phyloP scores from a whole-genome alignment of 495 filamentous ascomycete species.

The Daldinia vernicosa region DNA sequence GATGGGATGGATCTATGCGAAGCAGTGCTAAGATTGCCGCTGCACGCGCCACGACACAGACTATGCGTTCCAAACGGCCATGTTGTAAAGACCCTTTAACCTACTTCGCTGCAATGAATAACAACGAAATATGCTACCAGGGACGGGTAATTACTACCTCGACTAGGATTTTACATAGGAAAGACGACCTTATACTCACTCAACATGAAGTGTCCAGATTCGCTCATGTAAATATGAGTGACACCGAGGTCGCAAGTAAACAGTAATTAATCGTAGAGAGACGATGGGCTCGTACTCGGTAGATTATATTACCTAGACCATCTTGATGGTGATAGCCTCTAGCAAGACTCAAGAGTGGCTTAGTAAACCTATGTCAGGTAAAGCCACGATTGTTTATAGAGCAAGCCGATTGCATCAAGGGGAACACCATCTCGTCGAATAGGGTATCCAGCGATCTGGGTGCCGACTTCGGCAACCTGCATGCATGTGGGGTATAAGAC shows the following conservation, averaged over 20 bases:
- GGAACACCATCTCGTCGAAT: slow-evolving; percentile 37
- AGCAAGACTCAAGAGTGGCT: slow-evolving; percentile 15
- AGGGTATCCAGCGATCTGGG: slow-evolving; percentile 36
- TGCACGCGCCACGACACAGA: slow-evolving; percentile 27
- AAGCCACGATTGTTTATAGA: slow-evolving; percentile 18
- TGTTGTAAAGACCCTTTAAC: slow-evolving; percentile 9
- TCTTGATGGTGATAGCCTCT: slow-evolving; percentile 18
- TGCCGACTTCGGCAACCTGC: slow-evolving; percentile 42
- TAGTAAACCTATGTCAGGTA: neutral
- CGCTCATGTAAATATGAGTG: slow-evolving; percentile 10
- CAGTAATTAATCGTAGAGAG: slow-evolving; percentile 6
- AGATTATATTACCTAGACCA: slow-evolving; percentile 13
- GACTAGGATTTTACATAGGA: neutral
- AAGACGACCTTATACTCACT: neutral
- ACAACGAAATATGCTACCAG: slow-evolving; percentile 1
- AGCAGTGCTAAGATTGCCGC: slow-evolving; percentile 26
- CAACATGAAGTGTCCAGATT: slow-evolving; percentile 9
- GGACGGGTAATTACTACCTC: slow-evolving; percentile 9
- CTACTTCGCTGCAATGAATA: slow-evolving; percentile 11
- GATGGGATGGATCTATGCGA: slow-evolving; percentile 16
- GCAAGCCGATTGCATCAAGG: slow-evolving; percentile 40
- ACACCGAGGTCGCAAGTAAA: slow-evolving; percentile 13
- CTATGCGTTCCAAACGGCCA: slow-evolving; percentile 7
- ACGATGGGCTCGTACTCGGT: slow-evolving; percentile 17
- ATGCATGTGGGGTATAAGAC: slow-evolving; percentile 40